phyloP scores from a whole-genome alignment of 495 filamentous ascomycete species.

The Penicillium fimorum region DNA sequence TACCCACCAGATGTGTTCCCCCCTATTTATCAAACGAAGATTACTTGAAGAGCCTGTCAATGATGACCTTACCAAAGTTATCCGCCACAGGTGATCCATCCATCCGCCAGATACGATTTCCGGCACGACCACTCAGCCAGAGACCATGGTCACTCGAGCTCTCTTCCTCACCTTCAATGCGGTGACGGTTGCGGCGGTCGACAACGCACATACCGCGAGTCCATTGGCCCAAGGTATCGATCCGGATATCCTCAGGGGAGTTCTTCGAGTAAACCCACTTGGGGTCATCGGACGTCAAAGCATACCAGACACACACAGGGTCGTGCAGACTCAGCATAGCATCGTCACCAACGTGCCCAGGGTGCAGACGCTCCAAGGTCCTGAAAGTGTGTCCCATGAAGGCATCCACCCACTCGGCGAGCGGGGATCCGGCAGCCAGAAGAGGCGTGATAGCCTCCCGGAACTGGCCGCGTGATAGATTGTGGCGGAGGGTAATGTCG shows the following conservation, averaged over 20 bases:
- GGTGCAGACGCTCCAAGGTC: constrained; percentile 63
- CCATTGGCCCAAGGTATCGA: constrained; percentile 92
- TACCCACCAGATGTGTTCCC: not conserved
- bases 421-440: constrained; percentile 59
- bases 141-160: constrained; percentile 62
- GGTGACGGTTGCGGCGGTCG: constrained; percentile 66
- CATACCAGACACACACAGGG: constrained; percentile 85
- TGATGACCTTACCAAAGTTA: constrained; percentile 42
- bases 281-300: constrained; percentile 54
- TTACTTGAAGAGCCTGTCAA: constrained; percentile 44
- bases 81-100: constrained; percentile 44
- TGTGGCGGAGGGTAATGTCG: constrained; percentile 80
- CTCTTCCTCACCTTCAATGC: constrained; percentile 57
- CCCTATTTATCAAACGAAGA: not conserved
- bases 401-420: constrained; percentile 76
- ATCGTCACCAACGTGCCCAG: constrained; percentile 50
- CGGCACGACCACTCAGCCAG: constrained; percentile 68
- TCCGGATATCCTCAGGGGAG: constrained; percentile 67
- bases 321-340: constrained; percentile 78
- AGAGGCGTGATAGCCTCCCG: constrained; percentile 50
- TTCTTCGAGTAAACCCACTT: constrained; percentile 43
- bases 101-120: constrained; percentile 76
- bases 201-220: constrained; percentile 86
- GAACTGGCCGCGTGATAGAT: constrained; percentile 61
- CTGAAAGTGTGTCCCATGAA: constrained; percentile 76